Conservation (phyloP, 306 rosid genomes). For the Sesbania bispinosa region DNA sequence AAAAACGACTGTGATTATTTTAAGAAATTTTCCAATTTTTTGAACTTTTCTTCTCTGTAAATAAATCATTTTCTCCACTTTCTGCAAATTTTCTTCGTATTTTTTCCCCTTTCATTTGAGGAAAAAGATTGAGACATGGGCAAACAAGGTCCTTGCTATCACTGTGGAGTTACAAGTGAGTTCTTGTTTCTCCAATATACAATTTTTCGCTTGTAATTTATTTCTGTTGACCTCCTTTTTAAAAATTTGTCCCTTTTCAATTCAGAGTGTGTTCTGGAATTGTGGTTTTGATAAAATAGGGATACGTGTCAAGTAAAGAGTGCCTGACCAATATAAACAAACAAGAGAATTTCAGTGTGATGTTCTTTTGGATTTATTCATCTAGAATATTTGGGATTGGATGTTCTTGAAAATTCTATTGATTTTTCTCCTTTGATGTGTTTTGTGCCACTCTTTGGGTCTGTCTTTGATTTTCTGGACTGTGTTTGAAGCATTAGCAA, state of each 20-base stretch:
- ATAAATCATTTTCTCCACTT: constrained; percentile 28
- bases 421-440: constrained; percentile 34
- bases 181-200: constrained; percentile 68
- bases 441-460: constrained; percentile 18
- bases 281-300: constrained; percentile 31
- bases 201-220: constrained; percentile 5
- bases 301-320: constrained; percentile 18
- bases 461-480: constrained; percentile 26
- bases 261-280: constrained; percentile 19
- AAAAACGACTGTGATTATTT: constrained; percentile 35
- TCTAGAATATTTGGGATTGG: constrained; percentile 22
- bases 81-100: constrained; percentile 39
- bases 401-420: constrained; percentile 30
- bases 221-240: constrained; percentile 18
- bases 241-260: neutral
- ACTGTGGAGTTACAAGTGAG: constrained; percentile 99
- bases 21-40: constrained; percentile 17
- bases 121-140: constrained; percentile 72
- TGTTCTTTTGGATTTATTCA: constrained; percentile 23
- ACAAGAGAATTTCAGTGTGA: constrained; percentile 9
- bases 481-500: constrained; percentile 28
- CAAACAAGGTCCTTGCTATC: constrained; percentile 98
- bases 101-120: constrained; percentile 40
- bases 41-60: constrained; percentile 11
- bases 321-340: constrained; percentile 25